Conservation (phyloP, 2,329 filamentous ascomycete genomes). For the Trichocomaceae sp. region DNA sequence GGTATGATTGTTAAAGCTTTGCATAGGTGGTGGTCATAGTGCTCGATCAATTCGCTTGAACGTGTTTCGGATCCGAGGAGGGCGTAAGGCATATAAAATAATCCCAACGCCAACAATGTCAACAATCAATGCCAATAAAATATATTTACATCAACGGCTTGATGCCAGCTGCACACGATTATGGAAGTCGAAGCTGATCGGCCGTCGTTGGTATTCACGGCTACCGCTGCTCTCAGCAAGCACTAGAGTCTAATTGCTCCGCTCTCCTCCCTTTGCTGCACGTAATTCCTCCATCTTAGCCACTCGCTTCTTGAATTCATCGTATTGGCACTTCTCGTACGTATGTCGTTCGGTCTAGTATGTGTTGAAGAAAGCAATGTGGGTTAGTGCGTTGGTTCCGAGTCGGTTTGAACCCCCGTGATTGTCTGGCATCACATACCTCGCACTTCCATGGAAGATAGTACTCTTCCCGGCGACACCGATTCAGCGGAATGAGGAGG, state of each 20-base stretch:
- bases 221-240: neutral
- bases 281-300: slow-evolving; percentile 97
- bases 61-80: slow-evolving; percentile 5
- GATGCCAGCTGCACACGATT: slow-evolving; percentile 20
- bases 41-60: neutral
- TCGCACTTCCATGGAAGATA: slow-evolving; percentile 97
- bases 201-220: neutral
- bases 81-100: slow-evolving; percentile 11
- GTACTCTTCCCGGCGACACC: slow-evolving; percentile 84
- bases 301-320: slow-evolving; percentile 96
- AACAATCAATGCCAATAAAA: slow-evolving; percentile 29
- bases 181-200: neutral
- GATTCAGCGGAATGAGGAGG: slow-evolving; percentile 90
- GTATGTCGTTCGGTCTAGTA: slow-evolving; percentile 83
- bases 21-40: neutral
- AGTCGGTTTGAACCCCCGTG: neutral
- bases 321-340: slow-evolving; percentile 99
- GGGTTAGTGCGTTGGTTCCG: neutral
- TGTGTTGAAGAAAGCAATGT: neutral
- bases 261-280: slow-evolving; percentile 71
- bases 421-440: slow-evolving; percentile 52
- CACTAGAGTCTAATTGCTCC: slow-evolving; percentile 71
- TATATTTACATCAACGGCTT: slow-evolving; percentile 36
- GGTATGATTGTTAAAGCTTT: neutral
- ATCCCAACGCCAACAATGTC: slow-evolving; percentile 32